phyloP scores from a whole-genome alignment of 257 asterid genomes.

The Gardenia jasminoides region DNA sequence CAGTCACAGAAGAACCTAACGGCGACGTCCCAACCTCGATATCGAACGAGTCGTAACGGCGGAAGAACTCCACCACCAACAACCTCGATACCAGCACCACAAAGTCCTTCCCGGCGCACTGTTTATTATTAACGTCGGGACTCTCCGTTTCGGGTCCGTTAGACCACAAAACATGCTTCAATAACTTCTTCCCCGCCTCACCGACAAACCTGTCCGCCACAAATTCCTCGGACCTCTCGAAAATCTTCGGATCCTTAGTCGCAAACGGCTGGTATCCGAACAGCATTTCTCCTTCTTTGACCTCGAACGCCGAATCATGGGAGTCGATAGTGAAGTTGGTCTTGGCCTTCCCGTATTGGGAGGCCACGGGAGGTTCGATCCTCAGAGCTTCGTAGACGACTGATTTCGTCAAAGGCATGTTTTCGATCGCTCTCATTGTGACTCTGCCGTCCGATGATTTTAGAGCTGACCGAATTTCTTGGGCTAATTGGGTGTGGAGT shows the following conservation, averaged over 20 bases:
- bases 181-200: slow-evolving; percentile 56
- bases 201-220: slow-evolving; percentile 69
- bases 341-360: slow-evolving; percentile 72
- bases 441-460: slow-evolving; percentile 41
- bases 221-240: slow-evolving; percentile 77
- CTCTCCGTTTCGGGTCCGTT: slow-evolving; percentile 72
- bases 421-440: slow-evolving; percentile 61
- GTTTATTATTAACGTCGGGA: slow-evolving; percentile 56
- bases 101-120: slow-evolving; percentile 93
- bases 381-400: slow-evolving; percentile 72
- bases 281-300: slow-evolving; percentile 67
- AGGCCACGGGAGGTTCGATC: slow-evolving; percentile 76
- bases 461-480: slow-evolving; percentile 62
- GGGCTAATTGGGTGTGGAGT: slow-evolving; percentile 55
- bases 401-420: slow-evolving; percentile 78
- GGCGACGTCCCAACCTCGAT: slow-evolving; percentile 59
- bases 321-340: slow-evolving; percentile 60
- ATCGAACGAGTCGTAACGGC: slow-evolving; percentile 75
- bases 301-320: slow-evolving; percentile 66
- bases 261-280: slow-evolving; percentile 89
- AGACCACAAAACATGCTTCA: slow-evolving; percentile 80
- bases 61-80: slow-evolving; percentile 80
- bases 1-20: slow-evolving; percentile 61
- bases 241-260: slow-evolving; percentile 69
- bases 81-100: slow-evolving; percentile 69